Evolutionary conservation across 2,329 filamentous ascomycete genomes (phyloP).

Genomic region (Monosporascus sp.): DNA sequence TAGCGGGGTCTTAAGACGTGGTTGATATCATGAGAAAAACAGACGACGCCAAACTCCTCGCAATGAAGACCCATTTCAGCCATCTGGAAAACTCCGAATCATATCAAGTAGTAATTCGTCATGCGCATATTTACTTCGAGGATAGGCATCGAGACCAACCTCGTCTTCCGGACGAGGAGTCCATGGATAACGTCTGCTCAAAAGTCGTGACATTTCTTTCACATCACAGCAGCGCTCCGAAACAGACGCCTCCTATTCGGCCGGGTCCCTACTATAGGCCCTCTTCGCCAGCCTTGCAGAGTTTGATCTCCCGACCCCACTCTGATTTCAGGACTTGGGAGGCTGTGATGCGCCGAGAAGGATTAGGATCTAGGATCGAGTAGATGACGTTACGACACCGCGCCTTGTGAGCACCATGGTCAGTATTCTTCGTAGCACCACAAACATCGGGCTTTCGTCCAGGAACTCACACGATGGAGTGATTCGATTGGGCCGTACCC

Average conservation of each 20-base stretch:
- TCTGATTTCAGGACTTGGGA: slow-evolving; percentile 97
- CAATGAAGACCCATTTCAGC: background rate
- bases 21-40: background rate
- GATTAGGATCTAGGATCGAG: slow-evolving; percentile 94
- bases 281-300: slow-evolving; percentile 95
- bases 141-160: background rate
- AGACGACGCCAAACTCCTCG: background rate
- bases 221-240: background rate
- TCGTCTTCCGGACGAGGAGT: background rate
- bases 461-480: slow-evolving; percentile 74
- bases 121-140: background rate
- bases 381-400: slow-evolving; percentile 98
- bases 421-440: slow-evolving; percentile 9
- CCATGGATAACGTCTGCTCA: background rate
- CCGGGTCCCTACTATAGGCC: slow-evolving; percentile 57
- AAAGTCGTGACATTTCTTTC: background rate
- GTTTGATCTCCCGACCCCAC: slow-evolving; percentile 96
- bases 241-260: background rate
- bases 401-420: slow-evolving; percentile 53
- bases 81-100: background rate
- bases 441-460: background rate
- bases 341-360: slow-evolving; percentile 84
- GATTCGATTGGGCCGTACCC: slow-evolving; percentile 96
- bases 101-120: background rate
- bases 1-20: too few relatives aligned